Conservation (phyloP, 2,329 filamentous ascomycete genomes). For the Pseudogymnoascus sp. region DNA sequence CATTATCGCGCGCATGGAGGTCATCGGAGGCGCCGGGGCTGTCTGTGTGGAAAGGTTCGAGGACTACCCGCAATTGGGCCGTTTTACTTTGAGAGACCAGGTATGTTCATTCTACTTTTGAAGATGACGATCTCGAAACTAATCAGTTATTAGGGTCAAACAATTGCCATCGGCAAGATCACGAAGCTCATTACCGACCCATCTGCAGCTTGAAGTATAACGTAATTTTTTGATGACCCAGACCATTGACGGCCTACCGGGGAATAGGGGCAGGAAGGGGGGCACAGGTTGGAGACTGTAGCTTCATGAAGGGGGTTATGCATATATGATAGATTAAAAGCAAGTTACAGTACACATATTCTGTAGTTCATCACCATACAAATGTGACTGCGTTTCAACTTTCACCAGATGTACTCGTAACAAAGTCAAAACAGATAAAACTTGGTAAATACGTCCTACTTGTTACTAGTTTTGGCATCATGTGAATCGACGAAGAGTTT, state of each 20-base stretch:
- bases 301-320: constrained; percentile 3
- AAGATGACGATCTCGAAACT: constrained; percentile 14
- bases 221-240: constrained; percentile 1
- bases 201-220: not conserved
- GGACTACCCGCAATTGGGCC: constrained; percentile 88
- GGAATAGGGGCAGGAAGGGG: not conserved
- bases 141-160: constrained; percentile 66
- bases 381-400: not conserved
- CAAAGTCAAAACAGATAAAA: not conserved
- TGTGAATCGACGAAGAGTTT: not conserved
- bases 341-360: not conserved
- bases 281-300: constrained; percentile 7
- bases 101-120: constrained; percentile 38
- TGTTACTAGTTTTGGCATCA: not conserved
- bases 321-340: constrained; percentile 10
- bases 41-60: constrained; percentile 94
- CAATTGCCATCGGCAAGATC: constrained; percentile 98
- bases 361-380: not conserved
- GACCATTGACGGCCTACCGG: not conserved
- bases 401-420: not conserved
- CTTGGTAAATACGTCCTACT: not conserved
- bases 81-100: constrained; percentile 84
- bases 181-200: constrained; percentile 65
- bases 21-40: constrained; percentile 74
- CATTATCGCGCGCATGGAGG: constrained; percentile 86